A percentile compares a stretch with the other conserved stretches of the same genome.
These are phyloP conservation scores for Candida incommunis DNA, from an alignment of 805 yeast species.

Conservation along the genomic window DNA sequence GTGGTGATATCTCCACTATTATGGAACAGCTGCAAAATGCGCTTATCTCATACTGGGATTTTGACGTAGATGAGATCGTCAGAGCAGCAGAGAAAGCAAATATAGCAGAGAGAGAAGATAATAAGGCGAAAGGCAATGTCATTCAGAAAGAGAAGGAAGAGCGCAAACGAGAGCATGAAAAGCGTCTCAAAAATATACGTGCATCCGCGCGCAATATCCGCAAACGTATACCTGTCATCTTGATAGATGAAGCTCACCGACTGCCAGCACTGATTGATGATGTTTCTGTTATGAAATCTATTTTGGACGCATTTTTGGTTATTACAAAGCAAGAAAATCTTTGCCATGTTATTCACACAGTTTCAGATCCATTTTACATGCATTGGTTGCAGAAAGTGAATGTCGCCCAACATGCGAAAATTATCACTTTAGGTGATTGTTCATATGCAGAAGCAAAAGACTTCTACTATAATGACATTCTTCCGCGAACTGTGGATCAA, in stretches of 20 bases:
- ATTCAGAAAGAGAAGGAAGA: not conserved
- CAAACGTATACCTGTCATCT: constrained; percentile 8
- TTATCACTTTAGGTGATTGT: constrained; percentile 10
- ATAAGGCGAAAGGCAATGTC: not conserved
- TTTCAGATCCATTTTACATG: constrained; percentile 12
- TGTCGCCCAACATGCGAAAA: constrained; percentile 7
- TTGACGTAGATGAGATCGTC: constrained; percentile 8
- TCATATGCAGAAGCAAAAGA: constrained; percentile 6
- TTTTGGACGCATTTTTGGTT: constrained; percentile 10
- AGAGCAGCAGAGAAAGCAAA: constrained; percentile 4
- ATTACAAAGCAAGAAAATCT: constrained; percentile 11
- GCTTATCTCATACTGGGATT: constrained; percentile 10
- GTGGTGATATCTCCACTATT: constrained; percentile 8
- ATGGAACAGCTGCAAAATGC: constrained; percentile 8
- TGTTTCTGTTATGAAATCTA: constrained; percentile 6
- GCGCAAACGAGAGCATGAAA: not conserved
- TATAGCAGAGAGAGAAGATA: constrained; percentile 1
- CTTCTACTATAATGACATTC: constrained; percentile 6
- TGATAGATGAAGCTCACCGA: constrained; percentile 11
- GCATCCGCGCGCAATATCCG: constrained; percentile 1
- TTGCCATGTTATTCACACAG: constrained; percentile 11
- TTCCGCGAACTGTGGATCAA: constrained; percentile 8
- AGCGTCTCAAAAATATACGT: constrained; percentile 1
- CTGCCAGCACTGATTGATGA: constrained; percentile 4
- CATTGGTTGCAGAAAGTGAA: not conserved